Evolutionary conservation across 1,284 basidiomycete species (phyloP), one percentile per base, ranked within the genome.

Genomic region (Coniferiporia sulphurascens): DNA sequence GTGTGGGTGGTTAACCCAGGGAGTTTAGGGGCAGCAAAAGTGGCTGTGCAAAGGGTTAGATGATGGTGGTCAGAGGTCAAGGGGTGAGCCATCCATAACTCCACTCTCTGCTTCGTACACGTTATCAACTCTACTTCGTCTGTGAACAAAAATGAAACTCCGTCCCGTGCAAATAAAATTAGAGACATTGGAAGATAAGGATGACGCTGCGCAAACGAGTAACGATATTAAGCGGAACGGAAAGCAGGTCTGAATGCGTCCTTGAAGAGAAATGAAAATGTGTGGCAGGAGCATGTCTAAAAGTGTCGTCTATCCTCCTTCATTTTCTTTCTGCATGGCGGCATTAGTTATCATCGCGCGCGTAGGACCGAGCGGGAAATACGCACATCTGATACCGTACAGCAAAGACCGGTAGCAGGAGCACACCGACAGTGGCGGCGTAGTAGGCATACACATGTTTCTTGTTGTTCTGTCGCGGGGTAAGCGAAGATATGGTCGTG

Each of bases 381-480:
- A 48, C 57, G 7, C 19, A 59, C 58, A 59, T 6, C 32, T 59
- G 58, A 48, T 59, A 59, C 46, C 36, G 19, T 13, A 59, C 35
- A 32, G 58, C 58, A 50, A 59, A 48, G 9, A 55, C 35, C 10
- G 58, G 58, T 2, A 45, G 19, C 1, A 45, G 32, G 17, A 59
- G 46, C 38, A 52, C 52, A 32, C 58, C 58, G n/a, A 46, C 15
- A 5, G 49, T 55, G 36, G 58, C 58, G 53, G 45, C 35, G 52
- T 54, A 54, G 22, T 59, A 59, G 6, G 35, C 10, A 21, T 48
- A 43, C 45, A 43, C 44, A n/a, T 59, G 58, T 34, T 41, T 48
- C 53, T 59, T 59, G 44, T 54, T 59, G 52, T 54, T 59, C 58
- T 59, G 36, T 45, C 13, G 17, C 21, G 1, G 34, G 17, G 19